Percentiles rank a stretch among this genome's conserved stretches.
Conservation (phyloP, 495 filamentous ascomycete species). For the Neurospora sublineolata region DNA sequence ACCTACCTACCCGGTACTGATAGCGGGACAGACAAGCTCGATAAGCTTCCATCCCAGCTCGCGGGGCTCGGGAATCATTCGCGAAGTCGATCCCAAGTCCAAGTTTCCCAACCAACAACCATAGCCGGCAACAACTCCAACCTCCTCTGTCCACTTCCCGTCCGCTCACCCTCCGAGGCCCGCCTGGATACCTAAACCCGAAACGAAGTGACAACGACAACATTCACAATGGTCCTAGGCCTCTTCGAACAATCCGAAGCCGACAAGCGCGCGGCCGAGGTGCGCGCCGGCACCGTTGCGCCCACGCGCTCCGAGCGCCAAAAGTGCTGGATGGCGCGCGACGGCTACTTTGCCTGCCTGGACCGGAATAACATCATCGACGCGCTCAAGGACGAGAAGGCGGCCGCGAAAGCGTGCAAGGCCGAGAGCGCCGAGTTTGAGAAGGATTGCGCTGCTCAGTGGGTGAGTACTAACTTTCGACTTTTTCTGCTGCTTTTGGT, state of each 20-base stretch:
- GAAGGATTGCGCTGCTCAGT: slow-evolving; percentile 50
- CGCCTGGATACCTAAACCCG: not conserved
- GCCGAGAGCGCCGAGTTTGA: slow-evolving; percentile 56
- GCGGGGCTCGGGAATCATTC: not conserved
- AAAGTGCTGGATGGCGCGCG: slow-evolving; percentile 77
- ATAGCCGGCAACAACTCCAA: not conserved
- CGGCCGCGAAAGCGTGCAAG: slow-evolving; percentile 54
- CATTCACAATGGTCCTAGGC: slow-evolving; percentile 37
- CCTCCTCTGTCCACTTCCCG: not conserved
- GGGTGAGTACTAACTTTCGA: slow-evolving; percentile 12
- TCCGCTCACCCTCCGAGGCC: not conserved
- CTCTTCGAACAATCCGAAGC: slow-evolving; percentile 29
- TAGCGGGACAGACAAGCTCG: not conserved
- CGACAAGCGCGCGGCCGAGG: slow-evolving; percentile 39
- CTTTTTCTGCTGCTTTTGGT: not conserved
- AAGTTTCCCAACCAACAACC: not conserved
- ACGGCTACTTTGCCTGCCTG: slow-evolving; percentile 76
- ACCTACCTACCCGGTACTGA: not conserved
- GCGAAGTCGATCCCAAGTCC: not conserved
- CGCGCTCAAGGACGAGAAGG: slow-evolving; percentile 57
- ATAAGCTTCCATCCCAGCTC: not conserved
- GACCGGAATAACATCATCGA: slow-evolving; percentile 75
- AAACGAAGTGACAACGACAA: not conserved
- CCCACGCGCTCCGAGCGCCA: slow-evolving; percentile 68
- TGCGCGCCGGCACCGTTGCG: slow-evolving; percentile 51